Base-by-base conservation (phyloP, 2,329 filamentous ascomycete genomes). In the Xylariomycetidae sp. region DNA sequence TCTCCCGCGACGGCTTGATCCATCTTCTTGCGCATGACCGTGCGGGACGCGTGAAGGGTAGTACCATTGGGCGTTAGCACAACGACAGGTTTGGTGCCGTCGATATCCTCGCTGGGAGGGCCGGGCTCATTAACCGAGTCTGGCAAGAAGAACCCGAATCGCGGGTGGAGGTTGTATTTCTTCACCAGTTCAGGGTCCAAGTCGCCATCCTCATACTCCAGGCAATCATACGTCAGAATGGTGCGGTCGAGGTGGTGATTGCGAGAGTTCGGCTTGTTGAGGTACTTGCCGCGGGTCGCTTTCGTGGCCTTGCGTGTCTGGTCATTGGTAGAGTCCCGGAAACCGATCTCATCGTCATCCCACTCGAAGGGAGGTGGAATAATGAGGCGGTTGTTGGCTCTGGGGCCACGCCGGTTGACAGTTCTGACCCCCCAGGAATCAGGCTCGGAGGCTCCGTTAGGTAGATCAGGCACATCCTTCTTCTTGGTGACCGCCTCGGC, bases 251-350 rank as follows among this genome's bases (percentile, higher is more conserved):
- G 59, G 47, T 76, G 72, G 53, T 72, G 60, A 35, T 64, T 65
- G 37, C 66, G 68, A 27, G 67, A 68, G 48, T 75, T 73, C 23
- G 74, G 72, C 18, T 62, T 67, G 41, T 69, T 63, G 29, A 74
- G 59, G 44, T 68, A 76, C 49, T 66, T 70, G 46, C 72, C 72
- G 31, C 73, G 63, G 39, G 69, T 68, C 10, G 64, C 64, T 43
- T 64, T 65, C 20, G 67, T 74, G 29, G 71, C 70, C 15, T 69
- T 69, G 36, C 72, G 69, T 38, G 63, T 63, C 19, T 67, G 65
- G 43, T 74, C 70, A 38, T 78, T 78, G 39, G 66, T 66, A 4
- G 71, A 74, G 46, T 78, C 74, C 15, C 70, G 65, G 51, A 75
- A 78, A 10, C 74, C 74, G 39, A 79, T 78, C 47, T 78, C 72